phyloP scores from a whole-genome alignment of 2,329 filamentous ascomycete species.

The Amauroascus niger region DNA sequence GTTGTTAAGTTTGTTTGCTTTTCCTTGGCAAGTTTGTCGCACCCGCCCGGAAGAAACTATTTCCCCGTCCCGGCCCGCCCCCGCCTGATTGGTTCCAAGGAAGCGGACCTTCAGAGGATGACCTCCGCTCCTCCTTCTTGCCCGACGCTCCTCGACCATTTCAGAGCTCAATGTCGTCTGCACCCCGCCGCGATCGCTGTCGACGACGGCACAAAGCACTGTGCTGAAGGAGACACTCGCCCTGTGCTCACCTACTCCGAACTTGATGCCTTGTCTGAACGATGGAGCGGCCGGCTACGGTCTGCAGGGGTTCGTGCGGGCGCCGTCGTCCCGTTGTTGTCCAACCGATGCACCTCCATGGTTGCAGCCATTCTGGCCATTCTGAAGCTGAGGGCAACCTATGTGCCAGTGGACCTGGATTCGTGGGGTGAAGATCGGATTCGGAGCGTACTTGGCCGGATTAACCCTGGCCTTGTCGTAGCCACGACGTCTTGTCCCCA shows the following conservation, averaged over 20 bases:
- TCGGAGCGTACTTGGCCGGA: neutral
- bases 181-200: neutral
- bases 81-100: no score
- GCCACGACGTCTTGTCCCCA: neutral
- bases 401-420: constrained; percentile 31
- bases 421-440: neutral
- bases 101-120: no score
- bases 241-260: constrained; percentile 28
- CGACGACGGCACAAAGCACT: neutral
- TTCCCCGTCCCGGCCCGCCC: no score
- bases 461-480: neutral
- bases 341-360: constrained; percentile 37
- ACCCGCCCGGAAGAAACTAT: no score
- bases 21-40: no score
- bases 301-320: constrained; percentile 33
- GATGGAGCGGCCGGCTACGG: constrained; percentile 29
- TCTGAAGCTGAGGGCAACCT: constrained; percentile 35
- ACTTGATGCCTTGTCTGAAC: constrained; percentile 31
- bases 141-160: neutral
- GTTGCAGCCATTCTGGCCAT: constrained; percentile 34
- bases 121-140: no score
- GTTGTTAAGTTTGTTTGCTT: no score
- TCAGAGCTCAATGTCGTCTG: neutral
- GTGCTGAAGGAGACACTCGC: neutral
- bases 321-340: constrained; percentile 31